Conservation (phyloP, 805 yeast species). For the Cyberlindnera nakhonratchasimensis region DNA sequence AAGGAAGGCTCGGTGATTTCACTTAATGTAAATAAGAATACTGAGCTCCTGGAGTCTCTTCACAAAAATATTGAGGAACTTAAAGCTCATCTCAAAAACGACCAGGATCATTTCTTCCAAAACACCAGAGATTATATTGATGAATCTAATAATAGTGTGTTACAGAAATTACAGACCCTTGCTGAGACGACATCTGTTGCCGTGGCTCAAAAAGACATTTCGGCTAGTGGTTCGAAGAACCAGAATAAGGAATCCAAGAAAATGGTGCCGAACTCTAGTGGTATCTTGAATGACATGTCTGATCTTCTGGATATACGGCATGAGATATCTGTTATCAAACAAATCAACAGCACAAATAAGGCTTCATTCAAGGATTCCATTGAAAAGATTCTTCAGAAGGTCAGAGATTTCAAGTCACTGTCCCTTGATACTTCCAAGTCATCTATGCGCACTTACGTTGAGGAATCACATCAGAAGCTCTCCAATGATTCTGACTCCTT, state of each 20-base stretch:
- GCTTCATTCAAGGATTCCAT: conserved; percentile 41
- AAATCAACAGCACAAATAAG: conserved; percentile 46
- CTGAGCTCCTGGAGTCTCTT: conserved; percentile 17
- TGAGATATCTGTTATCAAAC: conserved; percentile 58
- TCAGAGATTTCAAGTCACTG: conserved; percentile 49
- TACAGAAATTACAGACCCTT: conserved; percentile 18
- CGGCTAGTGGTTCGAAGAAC: not conserved
- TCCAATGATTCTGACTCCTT: conserved; percentile 74
- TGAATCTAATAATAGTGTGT: conserved; percentile 20
- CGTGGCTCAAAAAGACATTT: not conserved
- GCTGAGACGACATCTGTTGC: conserved; percentile 11
- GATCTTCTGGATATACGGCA: conserved; percentile 43
- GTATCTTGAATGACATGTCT: conserved; percentile 18
- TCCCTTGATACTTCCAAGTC: conserved; percentile 38
- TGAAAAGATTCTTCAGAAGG: conserved; percentile 39
- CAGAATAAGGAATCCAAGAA: conserved; percentile 1
- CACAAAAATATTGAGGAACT: conserved; percentile 21
- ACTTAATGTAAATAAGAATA: conserved; percentile 45
- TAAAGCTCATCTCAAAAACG: conserved; percentile 14
- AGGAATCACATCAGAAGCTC: conserved; percentile 64
- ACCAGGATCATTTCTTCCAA: conserved; percentile 16
- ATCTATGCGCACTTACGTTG: conserved; percentile 58
- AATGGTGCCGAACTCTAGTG: conserved; percentile 1
- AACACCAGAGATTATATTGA: conserved; percentile 26
- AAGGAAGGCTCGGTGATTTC: conserved; percentile 56